Base-by-base conservation (phyloP, 169 alveolate species). In the Plasmodium gallinaceum region DNA sequence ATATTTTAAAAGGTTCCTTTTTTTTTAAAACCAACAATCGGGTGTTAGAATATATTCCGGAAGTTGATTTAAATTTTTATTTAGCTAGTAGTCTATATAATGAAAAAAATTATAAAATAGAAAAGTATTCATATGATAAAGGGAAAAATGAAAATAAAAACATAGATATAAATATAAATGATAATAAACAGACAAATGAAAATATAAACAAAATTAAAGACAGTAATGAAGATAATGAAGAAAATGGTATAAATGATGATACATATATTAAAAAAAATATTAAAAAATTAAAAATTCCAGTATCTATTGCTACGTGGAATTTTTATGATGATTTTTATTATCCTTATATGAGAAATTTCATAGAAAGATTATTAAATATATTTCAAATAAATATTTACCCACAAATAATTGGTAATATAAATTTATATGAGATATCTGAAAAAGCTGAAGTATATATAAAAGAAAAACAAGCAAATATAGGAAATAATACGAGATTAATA, bases 21-120 rank as follows among this genome's bases (percentile, higher is more conserved):
- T 71, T 69, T 7, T 58, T 57, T 1, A 60, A 32, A 26, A 24
- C n/a, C 9, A 69, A 45, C 26, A 60, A 61, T 24, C 42, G 87
- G n/a, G 46, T 65, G n/a, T 37, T 86, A 60, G 24, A 20, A 9
- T 86, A 70, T 58, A 60, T 14, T 42, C 92, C 92, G 10, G 92
- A 86, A 62, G 52, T 86, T 18, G 87, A 86, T 18, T 43, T 86
- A 48, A 86, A 86, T 51, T 86, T 86, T 70, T 86, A 70, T 42
- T 71, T 86, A 45, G 92, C 92, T 60, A 86, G 88, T 45, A 58
- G 92, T 60, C 48, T 86, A 16, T 86, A 86, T 66, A 86, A 61
- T 64, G 58, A 60, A 43, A 18, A 51, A 18, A 86, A 86, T 72
- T 86, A 86, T 66, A 86, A 86, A 72, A 18, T 46, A 52, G 69